Conservation (phyloP, 805 yeast species). For the Cyberlindnera misumaiensis region DNA sequence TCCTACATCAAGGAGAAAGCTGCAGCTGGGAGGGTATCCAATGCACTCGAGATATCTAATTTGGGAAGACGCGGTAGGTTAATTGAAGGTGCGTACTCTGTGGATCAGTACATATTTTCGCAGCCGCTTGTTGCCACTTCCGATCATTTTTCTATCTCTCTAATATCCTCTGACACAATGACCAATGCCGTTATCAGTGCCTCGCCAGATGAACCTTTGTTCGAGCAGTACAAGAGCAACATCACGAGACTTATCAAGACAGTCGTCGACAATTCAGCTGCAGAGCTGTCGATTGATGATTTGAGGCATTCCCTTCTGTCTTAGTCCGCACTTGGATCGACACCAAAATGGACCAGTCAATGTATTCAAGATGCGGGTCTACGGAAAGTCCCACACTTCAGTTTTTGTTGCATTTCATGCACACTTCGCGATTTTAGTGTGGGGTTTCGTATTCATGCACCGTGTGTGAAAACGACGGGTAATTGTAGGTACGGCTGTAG, state of each 20-base stretch:
- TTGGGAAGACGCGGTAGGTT: constrained; percentile 3
- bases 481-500: too few species aligned
- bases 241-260: neutral
- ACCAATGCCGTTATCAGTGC: neutral
- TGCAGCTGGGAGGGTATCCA: neutral
- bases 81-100: neutral
- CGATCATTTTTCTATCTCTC: neutral
- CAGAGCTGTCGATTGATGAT: neutral
- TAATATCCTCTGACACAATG: neutral
- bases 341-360: too few species aligned
- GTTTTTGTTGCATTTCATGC: too few species aligned
- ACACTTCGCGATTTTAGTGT: too few species aligned
- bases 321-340: neutral
- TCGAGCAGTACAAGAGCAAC: neutral
- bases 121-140: constrained; percentile 3
- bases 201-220: neutral
- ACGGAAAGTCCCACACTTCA: too few species aligned
- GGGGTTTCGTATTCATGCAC: too few species aligned
- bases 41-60: constrained; percentile 8
- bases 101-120: constrained; percentile 7
- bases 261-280: neutral
- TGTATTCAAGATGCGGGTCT: too few species aligned
- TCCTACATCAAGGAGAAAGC: neutral
- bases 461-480: too few species aligned
- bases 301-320: neutral